Conservation (phyloP, 352 stramenopile genomes). For the Globisporangium cylindrosporum region DNA sequence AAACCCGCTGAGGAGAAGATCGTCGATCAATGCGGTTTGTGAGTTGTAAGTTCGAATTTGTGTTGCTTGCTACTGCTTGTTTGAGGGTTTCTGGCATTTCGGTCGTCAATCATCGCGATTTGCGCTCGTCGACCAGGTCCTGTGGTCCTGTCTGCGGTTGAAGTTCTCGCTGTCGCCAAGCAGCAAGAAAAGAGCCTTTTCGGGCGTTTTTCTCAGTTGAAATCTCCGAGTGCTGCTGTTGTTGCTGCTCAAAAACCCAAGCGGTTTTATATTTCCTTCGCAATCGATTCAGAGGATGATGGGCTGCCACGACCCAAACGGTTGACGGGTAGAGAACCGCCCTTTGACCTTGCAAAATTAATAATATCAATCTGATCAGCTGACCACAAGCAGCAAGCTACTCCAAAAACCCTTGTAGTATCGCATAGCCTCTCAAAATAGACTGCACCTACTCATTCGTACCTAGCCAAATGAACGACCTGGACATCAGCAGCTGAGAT, state of each 20-base stretch:
- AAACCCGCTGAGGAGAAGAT: not conserved
- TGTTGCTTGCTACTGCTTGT: not conserved
- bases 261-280: conserved; percentile 3
- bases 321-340: not conserved
- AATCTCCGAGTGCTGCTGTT: not conserved
- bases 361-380: not conserved
- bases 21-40: not conserved
- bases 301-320: not conserved
- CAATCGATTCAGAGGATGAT: conserved; percentile 4
- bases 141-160: not conserved
- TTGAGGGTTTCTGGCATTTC: not conserved
- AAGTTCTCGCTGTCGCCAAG: not conserved
- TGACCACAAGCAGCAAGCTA: not conserved
- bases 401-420: not conserved
- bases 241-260: not conserved
- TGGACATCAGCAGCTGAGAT: not conserved
- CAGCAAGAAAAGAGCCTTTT: conserved; percentile 6
- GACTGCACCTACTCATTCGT: not conserved
- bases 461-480: no score
- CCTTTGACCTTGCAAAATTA: not conserved
- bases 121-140: not conserved
- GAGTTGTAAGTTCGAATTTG: not conserved
- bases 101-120: conserved; percentile 1
- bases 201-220: not conserved
- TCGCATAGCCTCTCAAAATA: not conserved